phyloP scores from a whole-genome alignment of 176 grass and related monocot species.

The Paspalum notatum region DNA sequence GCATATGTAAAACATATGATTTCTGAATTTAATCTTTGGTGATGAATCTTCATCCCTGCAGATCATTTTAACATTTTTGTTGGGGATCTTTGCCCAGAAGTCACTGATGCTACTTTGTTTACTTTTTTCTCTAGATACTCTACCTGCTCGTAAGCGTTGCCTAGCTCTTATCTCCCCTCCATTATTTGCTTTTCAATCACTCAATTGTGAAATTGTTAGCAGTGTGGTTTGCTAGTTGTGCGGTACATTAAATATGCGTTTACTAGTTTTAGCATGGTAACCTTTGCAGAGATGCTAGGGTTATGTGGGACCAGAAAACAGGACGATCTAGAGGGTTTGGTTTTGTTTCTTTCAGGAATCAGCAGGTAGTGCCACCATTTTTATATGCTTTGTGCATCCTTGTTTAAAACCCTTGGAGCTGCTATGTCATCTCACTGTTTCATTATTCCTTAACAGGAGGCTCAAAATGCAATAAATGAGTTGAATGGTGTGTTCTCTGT shows the following conservation, averaged over 20 bases:
- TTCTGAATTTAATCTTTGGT: slow-evolving; percentile 34
- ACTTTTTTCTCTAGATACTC: slow-evolving; percentile 84
- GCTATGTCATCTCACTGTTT: slow-evolving; percentile 18
- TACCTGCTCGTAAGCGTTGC: slow-evolving; percentile 82
- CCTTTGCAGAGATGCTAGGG: slow-evolving; percentile 86
- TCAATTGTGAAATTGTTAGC: not conserved
- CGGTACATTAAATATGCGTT: slow-evolving; percentile 20
- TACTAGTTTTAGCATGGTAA: slow-evolving; percentile 34
- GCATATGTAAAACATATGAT: slow-evolving; percentile 5
- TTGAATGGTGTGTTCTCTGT: slow-evolving; percentile 58
- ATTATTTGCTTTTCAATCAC: not conserved
- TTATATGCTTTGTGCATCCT: not conserved
- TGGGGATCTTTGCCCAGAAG: slow-evolving; percentile 94
- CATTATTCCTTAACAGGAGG: slow-evolving; percentile 74
- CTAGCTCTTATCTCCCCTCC: not conserved
- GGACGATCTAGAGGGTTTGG: slow-evolving; percentile 95
- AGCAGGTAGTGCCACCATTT: slow-evolving; percentile 68
- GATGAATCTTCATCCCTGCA: slow-evolving; percentile 34
- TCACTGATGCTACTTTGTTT: slow-evolving; percentile 94
- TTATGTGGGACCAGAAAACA: slow-evolving; percentile 99
- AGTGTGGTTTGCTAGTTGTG: slow-evolving; percentile 3
- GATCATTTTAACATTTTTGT: slow-evolving; percentile 99
- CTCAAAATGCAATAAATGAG: slow-evolving; percentile 94
- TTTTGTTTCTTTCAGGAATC: slow-evolving; percentile 97
- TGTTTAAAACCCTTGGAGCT: not conserved